Base-by-base conservation (phyloP, 2,329 filamentous ascomycete species). In the Xylaria sp. region DNA sequence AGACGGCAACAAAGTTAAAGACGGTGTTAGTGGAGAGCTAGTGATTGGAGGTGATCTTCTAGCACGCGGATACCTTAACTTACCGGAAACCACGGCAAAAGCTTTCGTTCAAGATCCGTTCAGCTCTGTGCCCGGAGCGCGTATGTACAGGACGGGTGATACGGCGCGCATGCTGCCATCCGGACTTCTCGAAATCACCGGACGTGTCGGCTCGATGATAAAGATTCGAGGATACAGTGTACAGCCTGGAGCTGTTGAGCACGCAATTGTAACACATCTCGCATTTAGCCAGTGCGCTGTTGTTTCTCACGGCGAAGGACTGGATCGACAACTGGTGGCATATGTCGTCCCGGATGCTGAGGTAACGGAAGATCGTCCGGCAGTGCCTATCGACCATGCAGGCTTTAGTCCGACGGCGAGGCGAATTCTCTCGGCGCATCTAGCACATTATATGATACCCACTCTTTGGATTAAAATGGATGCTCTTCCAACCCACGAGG, bases 371-470 rank as follows among this genome's bases (percentile, higher is more conserved):
- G 85, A 88, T 52, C 89, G 91, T 25, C 87, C 89, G 0, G 80
- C 83, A 3, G 84, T 93, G 2, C 87, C 91, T 56, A 88, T 94
- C 56, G 89, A 94, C 69, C 88, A 90, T 65, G 87, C 89, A 34
- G 92, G 91, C 5, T 90, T 92, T 79, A 94, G 92, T 73, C 89
- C 92, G 0, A 85, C 86, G 6, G 89, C 91, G 2, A 87, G 92
- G 56, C 87, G 89, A 65, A 86, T 86, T 18, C 84, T 95, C 2
- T 85, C 89, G 0, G 82, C 86, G 18, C 89, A 89, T 71, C 85
- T 95, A 37, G 92, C 92, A 1, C 91, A 93, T 70, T 95, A 95
- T 80, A 94, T 95, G 92, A 91, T 95, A 63, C 92, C 92, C 0
- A 86, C 91, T 0, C 80, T 94, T 2, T 95, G 92, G 92, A 89